Evolutionary conservation across 148 eudicot species (phyloP).

Genomic region (Fagopyrum esculentum): DNA sequence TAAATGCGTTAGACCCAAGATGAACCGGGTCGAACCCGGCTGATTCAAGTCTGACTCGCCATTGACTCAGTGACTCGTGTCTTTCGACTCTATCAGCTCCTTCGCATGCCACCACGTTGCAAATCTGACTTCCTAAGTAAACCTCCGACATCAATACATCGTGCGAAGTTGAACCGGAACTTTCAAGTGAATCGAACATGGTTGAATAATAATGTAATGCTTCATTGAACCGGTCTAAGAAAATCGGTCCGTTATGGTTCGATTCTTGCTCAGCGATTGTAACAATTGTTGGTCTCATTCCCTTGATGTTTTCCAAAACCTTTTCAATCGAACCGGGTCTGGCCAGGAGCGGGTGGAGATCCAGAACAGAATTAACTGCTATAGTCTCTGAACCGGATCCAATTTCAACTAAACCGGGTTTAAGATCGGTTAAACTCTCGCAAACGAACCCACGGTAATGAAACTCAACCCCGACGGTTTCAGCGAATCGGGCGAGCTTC

Average conservation of each 20-base stretch:
- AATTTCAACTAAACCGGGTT: conserved; percentile 19
- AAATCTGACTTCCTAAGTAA: conserved; percentile 75
- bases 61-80: conserved; percentile 74
- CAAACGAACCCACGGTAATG: conserved; percentile 74
- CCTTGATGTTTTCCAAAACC: conserved; percentile 46
- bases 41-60: conserved; percentile 50
- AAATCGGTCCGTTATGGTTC: conserved; percentile 55
- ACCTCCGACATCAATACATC: conserved; percentile 80
- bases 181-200: conserved; percentile 82
- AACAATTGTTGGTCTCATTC: conserved; percentile 64
- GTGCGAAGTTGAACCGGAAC: conserved; percentile 20
- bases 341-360: conserved; percentile 54
- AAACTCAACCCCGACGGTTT: conserved; percentile 56
- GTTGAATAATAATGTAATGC: conserved; percentile 79
- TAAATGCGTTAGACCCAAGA: conserved; percentile 78
- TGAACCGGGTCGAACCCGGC: conserved; percentile 71
- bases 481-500: conserved; percentile 77
- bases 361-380: conserved; percentile 86
- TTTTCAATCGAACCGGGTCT: conserved; percentile 54
- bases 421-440: conserved; percentile 59
- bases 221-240: conserved; percentile 73
- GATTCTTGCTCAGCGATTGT: conserved; percentile 82
- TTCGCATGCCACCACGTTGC: conserved; percentile 91
- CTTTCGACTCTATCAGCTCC: conserved; percentile 74
- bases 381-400: conserved; percentile 30